phyloP scores from a whole-genome alignment of 352 stramenopile species.

The Globisporangium spiculum region DNA sequence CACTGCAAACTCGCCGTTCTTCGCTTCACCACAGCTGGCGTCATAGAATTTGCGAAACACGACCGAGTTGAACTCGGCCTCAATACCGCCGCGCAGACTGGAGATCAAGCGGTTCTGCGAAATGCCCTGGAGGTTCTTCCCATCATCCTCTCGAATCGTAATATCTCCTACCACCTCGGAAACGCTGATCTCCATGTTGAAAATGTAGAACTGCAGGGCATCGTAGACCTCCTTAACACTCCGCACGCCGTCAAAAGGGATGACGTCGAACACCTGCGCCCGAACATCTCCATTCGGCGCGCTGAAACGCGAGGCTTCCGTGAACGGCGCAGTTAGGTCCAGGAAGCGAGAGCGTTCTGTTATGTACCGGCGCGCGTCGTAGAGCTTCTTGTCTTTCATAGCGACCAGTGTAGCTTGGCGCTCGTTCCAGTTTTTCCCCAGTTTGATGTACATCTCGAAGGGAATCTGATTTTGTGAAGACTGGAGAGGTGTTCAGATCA shows the following conservation, averaged over 20 bases:
- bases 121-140: slow-evolving; percentile 26
- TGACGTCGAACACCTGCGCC: neutral
- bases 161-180: slow-evolving; percentile 42
- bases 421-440: neutral
- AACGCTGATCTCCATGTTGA: slow-evolving; percentile 49
- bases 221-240: slow-evolving; percentile 40
- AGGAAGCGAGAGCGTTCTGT: neutral
- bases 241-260: slow-evolving; percentile 6
- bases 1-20: slow-evolving; percentile 3
- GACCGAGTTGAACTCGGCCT: slow-evolving; percentile 36
- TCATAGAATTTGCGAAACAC: slow-evolving; percentile 23
- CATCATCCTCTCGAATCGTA: slow-evolving; percentile 45
- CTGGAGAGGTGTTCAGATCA: neutral
- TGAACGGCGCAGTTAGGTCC: neutral
- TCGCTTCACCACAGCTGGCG: neutral
- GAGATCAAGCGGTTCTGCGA: slow-evolving; percentile 28
- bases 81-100: slow-evolving; percentile 17
- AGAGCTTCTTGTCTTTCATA: slow-evolving; percentile 3
- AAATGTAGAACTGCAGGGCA: slow-evolving; percentile 29
- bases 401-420: neutral
- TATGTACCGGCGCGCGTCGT: neutral
- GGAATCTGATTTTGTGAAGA: neutral
- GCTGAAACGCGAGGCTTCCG: neutral
- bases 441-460: neutral
- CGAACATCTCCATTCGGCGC: neutral